Evolutionary conservation across 2,329 filamentous ascomycete genomes (phyloP), one percentile per base, ranked within the genome.

Genomic region (Fusarium sp.): DNA sequence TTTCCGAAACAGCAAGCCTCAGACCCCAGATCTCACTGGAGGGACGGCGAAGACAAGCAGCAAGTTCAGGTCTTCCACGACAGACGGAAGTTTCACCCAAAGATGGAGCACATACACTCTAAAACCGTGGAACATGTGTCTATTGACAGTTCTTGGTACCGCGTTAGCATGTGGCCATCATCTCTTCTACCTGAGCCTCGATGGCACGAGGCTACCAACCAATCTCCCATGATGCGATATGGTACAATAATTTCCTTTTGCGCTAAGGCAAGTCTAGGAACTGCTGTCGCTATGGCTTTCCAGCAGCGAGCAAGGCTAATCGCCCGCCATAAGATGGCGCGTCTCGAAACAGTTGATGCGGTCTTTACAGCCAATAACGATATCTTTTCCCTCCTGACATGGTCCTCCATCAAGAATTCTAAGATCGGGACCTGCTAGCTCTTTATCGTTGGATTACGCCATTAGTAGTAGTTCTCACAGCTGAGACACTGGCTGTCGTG

Each of bases 281-380:
- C 57, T 9, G 23, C 67, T 3, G 64, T 62, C 0, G 18, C 46
- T 1, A 44, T 49, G 6, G 60, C 49, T 0, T 63, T 65, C 3
- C 35, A 60, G 10, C 60, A 74, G 2, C 43, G 60, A 5, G 49
- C 54, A 2, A 72, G 67, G 58, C 28, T 25, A 1, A 58, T 64
- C 0, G 6, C 71, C 9, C 40, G 37, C 7, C 57, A 49, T 1
- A 50, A 32, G 4, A 43, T 53, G n/a, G 21, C 62, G n/a, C 44
- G 15, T 0, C 4, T 73, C 0, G 35, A 54, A 6, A 58, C 64
- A 2, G n/a, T 69, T 0, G 67, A 76, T 25, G 64, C 52, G 0
- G 30, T 68, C 1, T 76, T 76, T 3, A 66, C 60, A 1, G 57
- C 72, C 11, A 56, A 64, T 3, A 32, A 28, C 1, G 37, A 71